Evolutionary conservation across 2,329 filamentous ascomycete genomes (phyloP), one percentile per base, ranked within the genome.

Genomic region (Fusarium devonianum): DNA sequence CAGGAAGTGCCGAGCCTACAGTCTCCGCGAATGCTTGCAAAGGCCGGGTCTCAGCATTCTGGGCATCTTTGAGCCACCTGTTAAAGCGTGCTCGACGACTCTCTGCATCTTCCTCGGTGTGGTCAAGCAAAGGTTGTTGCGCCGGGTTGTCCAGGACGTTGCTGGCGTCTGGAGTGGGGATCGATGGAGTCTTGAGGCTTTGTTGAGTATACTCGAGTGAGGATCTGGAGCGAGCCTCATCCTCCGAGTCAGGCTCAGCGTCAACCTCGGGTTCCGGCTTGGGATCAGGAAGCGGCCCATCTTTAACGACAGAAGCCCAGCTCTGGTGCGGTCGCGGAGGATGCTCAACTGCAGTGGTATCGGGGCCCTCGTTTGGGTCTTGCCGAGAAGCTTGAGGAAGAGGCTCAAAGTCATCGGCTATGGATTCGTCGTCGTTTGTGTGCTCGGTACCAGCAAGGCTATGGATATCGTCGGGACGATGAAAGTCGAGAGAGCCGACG

Each of bases 171-270:
- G 71, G 70, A 4, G 71, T 70, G n/a, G 62, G 58, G 18, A 74
- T 68, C 18, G 74, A 76, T 4, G 78, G 78, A 25, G 69, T 76
- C 36, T 69, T 69, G 30, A 81, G 73, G 42, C 72, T 75, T 59
- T 80, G 70, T 35, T 80, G 77, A 16, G 78, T 76, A 55, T 82
- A 81, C 43, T 75, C 71, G 18, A 80, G 73, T 16, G 78, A 79
- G 9, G 67, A 65, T 48, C 66, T 60, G 50, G 72, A 73, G 18
- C 70, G 69, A 7, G 66, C 69, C 17, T 73, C 72, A 13, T 76
- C 73, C n/a, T 80, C 76, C 5, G 62, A 65, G 18, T 80, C 76
- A 4, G 60, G 53, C 17, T 69, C 66, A 4, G 66, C 64, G 21
- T 68, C 67, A n/a, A 53, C 52, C 28, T 62, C 56, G 29, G 44